Base-by-base conservation (phyloP, 768 basidiomycete genomes). In the Hydnomerulius pinastri region DNA sequence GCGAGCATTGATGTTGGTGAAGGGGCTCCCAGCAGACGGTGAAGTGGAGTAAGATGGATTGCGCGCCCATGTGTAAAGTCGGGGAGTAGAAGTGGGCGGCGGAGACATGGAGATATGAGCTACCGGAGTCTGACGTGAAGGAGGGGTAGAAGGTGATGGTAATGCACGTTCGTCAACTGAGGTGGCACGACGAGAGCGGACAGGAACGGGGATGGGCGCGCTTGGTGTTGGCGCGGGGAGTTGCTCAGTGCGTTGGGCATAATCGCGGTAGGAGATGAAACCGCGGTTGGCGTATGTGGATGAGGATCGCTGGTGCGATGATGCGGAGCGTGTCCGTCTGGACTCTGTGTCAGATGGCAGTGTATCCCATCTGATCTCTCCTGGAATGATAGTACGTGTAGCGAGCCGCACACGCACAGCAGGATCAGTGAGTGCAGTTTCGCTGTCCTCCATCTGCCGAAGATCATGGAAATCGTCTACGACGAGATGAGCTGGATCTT, bases 1-100 rank as follows among this genome's bases (percentile, higher is more conserved):
- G 59, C 84, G 80, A 8, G 82, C 83, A 44, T 64, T 71, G 37
- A 78, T 76, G 60, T 85, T 86, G 43, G 79, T 77, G 45, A 86
- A 74, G 6, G 81, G 83, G 11, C 71, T 58, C n/a, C 74, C 71
- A 20, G 65, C 47, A 54, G 68, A 52, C 46, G 60, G 53, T 60
- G 66, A 48, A 65, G 66, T 9, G 70, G 80, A 38, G 71, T 74
- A 23, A 53, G 44, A 33, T 65, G 70, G 50, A 62, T 61, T 46
- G 62, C 59, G 47, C n/a, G 69, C 54, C 84, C 84, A 85, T 1
- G 76, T 69, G 61, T 84, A 83, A 25, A 83, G 69, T 33, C 79
- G 73, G 7, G 83, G 83, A 1, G 83, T 79, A 43, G 77, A 76
- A 6, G 78, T 66, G 1, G 80, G 80, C 6, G 81, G 71, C 4